Conservation (phyloP, 192 early-diverging fungal genomes). For the Phlyctochytrium bullatum region DNA sequence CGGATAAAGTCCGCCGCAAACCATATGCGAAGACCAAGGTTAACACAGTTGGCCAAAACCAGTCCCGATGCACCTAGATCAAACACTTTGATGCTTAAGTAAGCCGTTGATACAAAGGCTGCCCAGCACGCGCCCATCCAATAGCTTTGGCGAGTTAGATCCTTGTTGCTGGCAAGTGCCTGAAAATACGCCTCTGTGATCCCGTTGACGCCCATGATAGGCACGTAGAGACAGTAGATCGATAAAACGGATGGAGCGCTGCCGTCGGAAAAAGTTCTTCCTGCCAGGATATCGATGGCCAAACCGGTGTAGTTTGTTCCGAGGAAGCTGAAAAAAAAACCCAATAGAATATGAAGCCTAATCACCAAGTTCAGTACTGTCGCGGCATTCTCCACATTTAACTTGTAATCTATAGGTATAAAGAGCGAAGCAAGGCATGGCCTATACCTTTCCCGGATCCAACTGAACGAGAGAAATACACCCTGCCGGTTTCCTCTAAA, state of each 20-base stretch:
- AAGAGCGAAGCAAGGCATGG: no score
- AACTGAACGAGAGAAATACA: conserved; percentile 72
- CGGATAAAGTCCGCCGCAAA: conserved; percentile 69
- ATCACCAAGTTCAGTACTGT: conserved; percentile 33
- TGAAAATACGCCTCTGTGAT: conserved; percentile 93
- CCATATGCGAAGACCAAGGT: conserved; percentile 72
- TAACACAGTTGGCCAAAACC: conserved; percentile 81
- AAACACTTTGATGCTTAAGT: conserved; percentile 57
- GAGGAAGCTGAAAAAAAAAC: conserved; percentile 72
- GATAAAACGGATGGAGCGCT: conserved; percentile 53
- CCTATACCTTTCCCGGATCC: neutral
- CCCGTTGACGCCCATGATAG: conserved; percentile 92
- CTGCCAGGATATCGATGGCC: conserved; percentile 64
- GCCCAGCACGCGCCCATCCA: conserved; percentile 77
- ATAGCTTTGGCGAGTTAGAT: conserved; percentile 59
- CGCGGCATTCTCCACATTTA: conserved; percentile 3
- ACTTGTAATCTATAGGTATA: neutral
- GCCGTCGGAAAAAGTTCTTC: conserved; percentile 39
- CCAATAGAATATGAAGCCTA: conserved; percentile 69
- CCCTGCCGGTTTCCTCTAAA: conserved; percentile 85
- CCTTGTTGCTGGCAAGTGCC: conserved; percentile 68
- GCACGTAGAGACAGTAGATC: conserved; percentile 87
- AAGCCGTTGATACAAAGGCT: conserved; percentile 61
- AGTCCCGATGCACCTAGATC: conserved; percentile 73
- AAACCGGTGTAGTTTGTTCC: conserved; percentile 78